phyloP scores from a whole-genome alignment of 139 green algal genomes.

The Closterium sp. region DNA sequence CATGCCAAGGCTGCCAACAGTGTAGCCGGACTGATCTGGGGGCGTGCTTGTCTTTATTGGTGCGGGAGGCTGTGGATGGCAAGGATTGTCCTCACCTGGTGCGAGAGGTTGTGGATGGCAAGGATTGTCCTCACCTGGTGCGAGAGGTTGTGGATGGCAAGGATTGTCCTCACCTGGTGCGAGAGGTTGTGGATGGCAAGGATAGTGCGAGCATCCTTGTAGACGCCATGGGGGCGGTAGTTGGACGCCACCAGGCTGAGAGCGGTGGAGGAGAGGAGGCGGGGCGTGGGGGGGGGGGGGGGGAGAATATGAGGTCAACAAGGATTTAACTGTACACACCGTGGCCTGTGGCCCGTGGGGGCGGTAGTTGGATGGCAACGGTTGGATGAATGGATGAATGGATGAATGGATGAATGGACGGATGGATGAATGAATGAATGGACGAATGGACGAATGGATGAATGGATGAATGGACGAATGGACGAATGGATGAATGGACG shows the following conservation, averaged over 20 bases:
- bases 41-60: too few relatives aligned
- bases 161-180: conserved; percentile 70
- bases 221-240: conserved; percentile 79
- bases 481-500: too few relatives aligned
- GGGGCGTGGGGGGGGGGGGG: too few relatives aligned
- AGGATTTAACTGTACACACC: background rate
- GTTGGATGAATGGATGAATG: too few relatives aligned
- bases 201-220: conserved; percentile 66
- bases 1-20: conserved; percentile 61
- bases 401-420: too few relatives aligned
- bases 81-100: conserved; percentile 45
- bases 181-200: conserved; percentile 86
- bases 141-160: conserved; percentile 76
- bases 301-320: background rate
- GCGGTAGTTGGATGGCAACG: background rate
- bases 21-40: background rate
- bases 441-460: too few relatives aligned
- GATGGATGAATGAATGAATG: too few relatives aligned
- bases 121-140: conserved; percentile 65
- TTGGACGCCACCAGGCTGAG: conserved; percentile 63
- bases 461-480: too few relatives aligned
- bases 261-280: background rate
- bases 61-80: too few relatives aligned
- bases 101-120: conserved; percentile 85
- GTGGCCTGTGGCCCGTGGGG: too few relatives aligned